Conservation (phyloP, 352 stramenopile species). For the Phytophthora ohioensis region DNA sequence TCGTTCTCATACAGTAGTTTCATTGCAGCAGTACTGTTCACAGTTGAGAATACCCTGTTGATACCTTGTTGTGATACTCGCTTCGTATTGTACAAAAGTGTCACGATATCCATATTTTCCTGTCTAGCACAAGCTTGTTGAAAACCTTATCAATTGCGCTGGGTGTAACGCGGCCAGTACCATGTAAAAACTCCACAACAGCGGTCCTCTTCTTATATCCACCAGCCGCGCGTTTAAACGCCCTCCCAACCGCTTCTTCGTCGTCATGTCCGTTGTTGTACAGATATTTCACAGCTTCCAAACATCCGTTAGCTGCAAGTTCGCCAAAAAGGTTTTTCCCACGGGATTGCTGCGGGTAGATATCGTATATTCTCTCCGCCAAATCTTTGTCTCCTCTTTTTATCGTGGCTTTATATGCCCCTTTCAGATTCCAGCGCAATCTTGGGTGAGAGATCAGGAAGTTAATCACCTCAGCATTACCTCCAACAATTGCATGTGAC, state of each 20-base stretch:
- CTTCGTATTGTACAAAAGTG: not conserved
- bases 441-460: not conserved
- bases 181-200: conserved; percentile 1
- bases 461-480: conserved; percentile 29
- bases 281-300: conserved; percentile 1
- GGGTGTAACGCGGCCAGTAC: not conserved
- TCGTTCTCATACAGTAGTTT: conserved; percentile 1
- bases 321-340: not conserved
- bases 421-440: not conserved
- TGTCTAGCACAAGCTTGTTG: not conserved
- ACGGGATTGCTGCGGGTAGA: not conserved
- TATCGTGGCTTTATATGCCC: not conserved
- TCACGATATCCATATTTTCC: not conserved
- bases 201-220: not conserved
- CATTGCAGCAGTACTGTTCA: not conserved
- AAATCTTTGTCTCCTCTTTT: not conserved
- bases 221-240: not conserved
- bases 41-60: not conserved
- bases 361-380: not conserved
- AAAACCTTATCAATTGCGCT: not conserved
- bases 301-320: not conserved
- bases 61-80: conserved; percentile 1
- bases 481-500: conserved; percentile 10
- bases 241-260: not conserved
- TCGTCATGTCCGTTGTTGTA: not conserved